A percentile compares a stretch with the other conserved stretches of the same genome.
Evolutionary conservation across 2,329 filamentous ascomycete genomes (phyloP).

Genomic region (Colletotrichum sublineola): DNA sequence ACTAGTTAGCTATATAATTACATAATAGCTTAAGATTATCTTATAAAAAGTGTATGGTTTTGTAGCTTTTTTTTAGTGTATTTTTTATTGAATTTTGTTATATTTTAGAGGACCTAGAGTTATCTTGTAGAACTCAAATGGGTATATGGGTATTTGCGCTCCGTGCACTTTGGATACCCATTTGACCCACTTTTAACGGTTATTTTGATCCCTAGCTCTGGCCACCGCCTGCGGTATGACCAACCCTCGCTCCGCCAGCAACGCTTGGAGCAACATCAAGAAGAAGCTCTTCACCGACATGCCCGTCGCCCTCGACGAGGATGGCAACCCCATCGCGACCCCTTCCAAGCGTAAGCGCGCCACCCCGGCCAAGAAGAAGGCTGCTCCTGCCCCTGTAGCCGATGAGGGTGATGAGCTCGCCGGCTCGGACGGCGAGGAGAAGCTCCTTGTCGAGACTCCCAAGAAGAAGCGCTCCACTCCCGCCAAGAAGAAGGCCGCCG

Average conservation of each 20-base stretch:
- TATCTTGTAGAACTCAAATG: too few relatives aligned
- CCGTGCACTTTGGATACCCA: too few relatives aligned
- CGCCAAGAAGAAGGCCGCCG: conserved; percentile 22
- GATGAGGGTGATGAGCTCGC: conserved; percentile 12
- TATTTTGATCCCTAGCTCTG: too few relatives aligned
- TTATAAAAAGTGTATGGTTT: too few relatives aligned
- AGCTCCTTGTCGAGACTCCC: conserved; percentile 31
- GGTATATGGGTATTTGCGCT: too few relatives aligned
- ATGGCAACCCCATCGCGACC: conserved; percentile 29
- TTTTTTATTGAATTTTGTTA: too few relatives aligned
- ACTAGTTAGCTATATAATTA: too few relatives aligned
- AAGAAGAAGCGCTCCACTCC: conserved; percentile 33
- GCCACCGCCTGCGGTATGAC: conserved; percentile 45
- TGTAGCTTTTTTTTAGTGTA: too few relatives aligned
- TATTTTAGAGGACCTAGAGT: too few relatives aligned
- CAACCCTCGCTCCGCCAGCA: conserved; percentile 45
- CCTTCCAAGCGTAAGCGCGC: conserved; percentile 35
- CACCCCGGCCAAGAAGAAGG: conserved; percentile 29
- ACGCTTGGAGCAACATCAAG: conserved; percentile 46
- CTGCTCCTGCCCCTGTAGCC: neutral
- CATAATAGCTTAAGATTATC: too few relatives aligned
- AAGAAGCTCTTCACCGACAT: conserved; percentile 45
- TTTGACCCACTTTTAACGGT: too few relatives aligned
- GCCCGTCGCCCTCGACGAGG: conserved; percentile 13
- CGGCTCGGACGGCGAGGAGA: conserved; percentile 25